These are phyloP conservation scores for Prunus mongolica DNA, from an alignment of 306 rosid species.

Conservation along the genomic window DNA sequence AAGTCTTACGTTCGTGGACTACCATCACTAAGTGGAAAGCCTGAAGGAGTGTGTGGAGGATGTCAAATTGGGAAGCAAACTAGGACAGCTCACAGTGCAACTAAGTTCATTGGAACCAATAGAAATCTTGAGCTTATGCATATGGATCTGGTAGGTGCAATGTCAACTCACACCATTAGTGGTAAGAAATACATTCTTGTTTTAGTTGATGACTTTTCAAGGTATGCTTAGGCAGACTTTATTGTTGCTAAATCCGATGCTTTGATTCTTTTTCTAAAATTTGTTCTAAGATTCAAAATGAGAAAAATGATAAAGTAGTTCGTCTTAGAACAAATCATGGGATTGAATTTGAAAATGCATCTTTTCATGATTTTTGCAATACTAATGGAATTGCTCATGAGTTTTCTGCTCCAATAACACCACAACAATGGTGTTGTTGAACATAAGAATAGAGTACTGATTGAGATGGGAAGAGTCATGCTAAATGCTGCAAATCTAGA, in stretches of 20 bases:
- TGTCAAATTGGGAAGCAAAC: background rate
- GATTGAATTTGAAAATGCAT: background rate
- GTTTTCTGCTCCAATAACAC: background rate
- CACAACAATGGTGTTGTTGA: background rate
- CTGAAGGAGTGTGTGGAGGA: background rate
- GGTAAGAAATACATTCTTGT: background rate
- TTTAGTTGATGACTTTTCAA: background rate
- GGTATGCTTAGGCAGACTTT: background rate
- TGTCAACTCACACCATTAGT: background rate
- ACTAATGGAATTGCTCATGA: background rate
- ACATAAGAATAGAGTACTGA: background rate
- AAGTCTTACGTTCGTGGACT: background rate
- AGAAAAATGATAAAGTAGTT: background rate
- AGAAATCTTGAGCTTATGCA: background rate
- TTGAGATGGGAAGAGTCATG: background rate
- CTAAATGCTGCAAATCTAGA: background rate
- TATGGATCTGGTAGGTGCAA: background rate
- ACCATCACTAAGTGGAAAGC: background rate
- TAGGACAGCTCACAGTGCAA: background rate
- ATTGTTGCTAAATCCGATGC: background rate
- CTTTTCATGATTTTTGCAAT: background rate
- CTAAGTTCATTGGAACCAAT: background rate
- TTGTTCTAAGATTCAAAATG: background rate
- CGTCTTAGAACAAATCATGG: background rate
- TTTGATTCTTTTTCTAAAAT: background rate